Evolutionary conservation across 768 basidiomycete species (phyloP).

Genomic region (Suillus luteus): DNA sequence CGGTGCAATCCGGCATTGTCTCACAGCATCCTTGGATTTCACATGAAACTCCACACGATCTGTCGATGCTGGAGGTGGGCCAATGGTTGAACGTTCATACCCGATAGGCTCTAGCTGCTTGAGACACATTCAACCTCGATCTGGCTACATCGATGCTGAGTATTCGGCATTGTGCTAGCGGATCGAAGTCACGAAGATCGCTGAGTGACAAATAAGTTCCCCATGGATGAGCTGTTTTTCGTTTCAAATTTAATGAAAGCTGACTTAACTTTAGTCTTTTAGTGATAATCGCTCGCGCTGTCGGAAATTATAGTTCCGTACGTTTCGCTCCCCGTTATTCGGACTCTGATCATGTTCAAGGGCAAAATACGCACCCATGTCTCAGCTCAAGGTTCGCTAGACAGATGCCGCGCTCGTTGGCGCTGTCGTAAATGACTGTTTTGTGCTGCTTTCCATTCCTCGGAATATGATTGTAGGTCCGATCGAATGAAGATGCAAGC

Average conservation of each 20-base stretch:
- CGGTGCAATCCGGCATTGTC: not conserved
- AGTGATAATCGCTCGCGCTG: constrained; percentile 4
- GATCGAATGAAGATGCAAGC: not conserved
- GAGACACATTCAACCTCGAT: not conserved
- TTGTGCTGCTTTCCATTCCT: not conserved
- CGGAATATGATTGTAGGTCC: not conserved
- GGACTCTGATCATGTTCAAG: not conserved
- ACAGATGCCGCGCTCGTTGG: not conserved
- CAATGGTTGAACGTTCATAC: not conserved
- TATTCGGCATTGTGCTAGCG: not conserved
- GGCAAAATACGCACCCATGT: too few species aligned
- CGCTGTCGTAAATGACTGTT: not conserved
- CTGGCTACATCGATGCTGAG: not conserved
- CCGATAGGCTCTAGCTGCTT: not conserved
- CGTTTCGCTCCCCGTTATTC: constrained; percentile 4
- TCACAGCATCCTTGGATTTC: not conserved
- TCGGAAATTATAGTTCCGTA: constrained; percentile 5
- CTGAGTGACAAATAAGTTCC: not conserved
- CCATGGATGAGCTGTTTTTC: not conserved
- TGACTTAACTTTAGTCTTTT: constrained; percentile 12
- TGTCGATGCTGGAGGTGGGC: not conserved
- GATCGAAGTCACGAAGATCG: not conserved
- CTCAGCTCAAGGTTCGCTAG: not conserved
- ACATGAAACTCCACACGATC: constrained; percentile 1
- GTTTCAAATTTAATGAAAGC: constrained; percentile 10